Conservation (phyloP, 148 eudicot species). For the Tetragonia tetragonoides region DNA sequence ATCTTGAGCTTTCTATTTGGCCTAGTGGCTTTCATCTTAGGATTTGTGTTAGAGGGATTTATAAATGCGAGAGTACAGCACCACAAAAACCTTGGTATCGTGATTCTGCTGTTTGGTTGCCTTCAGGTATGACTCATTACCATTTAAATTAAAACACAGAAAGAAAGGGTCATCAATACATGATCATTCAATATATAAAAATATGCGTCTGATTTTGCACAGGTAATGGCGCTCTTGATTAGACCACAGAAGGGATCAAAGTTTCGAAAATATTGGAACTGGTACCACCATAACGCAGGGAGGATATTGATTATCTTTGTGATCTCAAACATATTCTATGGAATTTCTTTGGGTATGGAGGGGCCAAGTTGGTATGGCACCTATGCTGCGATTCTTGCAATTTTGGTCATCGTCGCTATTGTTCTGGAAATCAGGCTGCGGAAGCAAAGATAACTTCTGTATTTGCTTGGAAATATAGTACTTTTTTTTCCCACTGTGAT, state of each 20-base stretch:
- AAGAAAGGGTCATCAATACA: not conserved
- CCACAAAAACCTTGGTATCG: conserved; percentile 65
- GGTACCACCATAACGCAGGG: conserved; percentile 72
- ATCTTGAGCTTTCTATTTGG: conserved; percentile 56
- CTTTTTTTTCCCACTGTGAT: not conserved
- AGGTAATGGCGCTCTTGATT: conserved; percentile 68
- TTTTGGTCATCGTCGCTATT: conserved; percentile 33
- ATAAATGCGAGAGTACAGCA: conserved; percentile 29
- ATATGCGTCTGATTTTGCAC: not conserved
- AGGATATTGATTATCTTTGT: conserved; percentile 54
- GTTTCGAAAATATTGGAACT: conserved; percentile 83
- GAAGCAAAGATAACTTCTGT: conserved; percentile 36
- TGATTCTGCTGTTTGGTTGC: conserved; percentile 54
- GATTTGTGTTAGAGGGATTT: conserved; percentile 54
- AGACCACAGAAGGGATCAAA: conserved; percentile 69
- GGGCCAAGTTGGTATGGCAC: conserved; percentile 66
- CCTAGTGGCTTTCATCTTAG: conserved; percentile 54
- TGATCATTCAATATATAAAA: not conserved
- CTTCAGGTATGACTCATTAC: conserved; percentile 56
- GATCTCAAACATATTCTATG: conserved; percentile 64
- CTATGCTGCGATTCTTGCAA: conserved; percentile 45
- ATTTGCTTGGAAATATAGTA: not conserved
- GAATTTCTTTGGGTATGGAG: conserved; percentile 60
- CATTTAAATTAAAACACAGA: not conserved
- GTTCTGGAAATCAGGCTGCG: conserved; percentile 52